Evolutionary conservation across 2,329 filamentous ascomycete species (phyloP).

Genomic region (Sporothrix sp.): DNA sequence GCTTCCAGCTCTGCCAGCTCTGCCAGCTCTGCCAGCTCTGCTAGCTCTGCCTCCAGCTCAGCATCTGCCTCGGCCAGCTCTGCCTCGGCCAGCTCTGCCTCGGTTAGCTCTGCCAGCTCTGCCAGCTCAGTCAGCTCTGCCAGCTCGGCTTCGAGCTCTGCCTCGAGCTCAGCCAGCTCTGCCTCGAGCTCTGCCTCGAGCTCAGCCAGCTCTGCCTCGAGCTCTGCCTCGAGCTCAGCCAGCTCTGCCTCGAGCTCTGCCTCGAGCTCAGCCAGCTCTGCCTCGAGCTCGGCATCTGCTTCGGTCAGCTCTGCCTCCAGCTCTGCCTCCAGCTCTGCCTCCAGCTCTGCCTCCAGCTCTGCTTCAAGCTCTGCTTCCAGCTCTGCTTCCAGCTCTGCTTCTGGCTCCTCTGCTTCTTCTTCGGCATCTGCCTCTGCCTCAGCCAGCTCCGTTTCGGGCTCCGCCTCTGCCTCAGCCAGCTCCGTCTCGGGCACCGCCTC

Average conservation of each 20-base stretch:
- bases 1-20: background rate
- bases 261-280: constrained; percentile 1
- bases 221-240: constrained; percentile 1
- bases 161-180: background rate
- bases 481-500: background rate
- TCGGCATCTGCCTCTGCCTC: background rate
- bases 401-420: background rate
- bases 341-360: background rate
- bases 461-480: background rate
- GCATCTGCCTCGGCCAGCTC: constrained; percentile 13
- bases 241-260: background rate
- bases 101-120: too few relatives aligned
- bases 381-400: background rate
- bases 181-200: constrained; percentile 6
- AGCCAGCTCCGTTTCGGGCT: background rate
- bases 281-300: background rate
- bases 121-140: too few relatives aligned
- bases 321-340: background rate
- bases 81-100: background rate
- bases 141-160: background rate
- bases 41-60: constrained; percentile 15
- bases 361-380: background rate
- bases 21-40: background rate
- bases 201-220: background rate
- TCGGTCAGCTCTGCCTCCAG: background rate